Base-by-base conservation (phyloP, 192 early-diverging fungal genomes). In the Entomortierella chlamydospora region DNA sequence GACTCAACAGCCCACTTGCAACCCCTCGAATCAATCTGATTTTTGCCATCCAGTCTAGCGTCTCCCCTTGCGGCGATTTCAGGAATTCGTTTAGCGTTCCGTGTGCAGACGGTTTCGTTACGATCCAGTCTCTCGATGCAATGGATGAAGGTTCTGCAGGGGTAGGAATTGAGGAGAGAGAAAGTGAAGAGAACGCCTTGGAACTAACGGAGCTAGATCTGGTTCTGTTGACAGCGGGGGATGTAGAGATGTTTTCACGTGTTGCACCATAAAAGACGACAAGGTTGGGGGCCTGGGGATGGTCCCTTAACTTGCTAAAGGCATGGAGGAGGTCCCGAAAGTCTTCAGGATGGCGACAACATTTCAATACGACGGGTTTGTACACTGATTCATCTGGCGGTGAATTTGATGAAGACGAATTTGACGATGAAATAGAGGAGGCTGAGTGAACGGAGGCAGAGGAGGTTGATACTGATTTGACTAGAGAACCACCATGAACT, bases 1-100 rank as follows among this genome's bases (percentile, higher is more conserved):
- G 57, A 58, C 50, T 41, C 49, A 65, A 39, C 63, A 79, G 43
- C 31, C 76, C 76, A n/a, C 39, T 79, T 20, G 76, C 63, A 37
- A 79, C 76, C 39, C 76, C 76, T 70, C 76, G 76, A 53, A 79
- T 79, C 56, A 79, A 49, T 54, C 76, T 43, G 56, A 79, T 70
- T 51, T 66, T 79, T 62, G 57, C 76, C 68, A 70, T 79, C 76
- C 76, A 79, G 52, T 79, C 76, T 1, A 79, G 57, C 11, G 76
- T 62, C 31, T 66, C 68, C 33, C 76, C 76, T 20, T 79, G 76
- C 1, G 76, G 76, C 41, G 68, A 61, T 30, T 79, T 79, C 18
- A 79, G 49, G 28, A 58, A 79, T 33, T 79, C 76, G 52, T 79
- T 68, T 31, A 79, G 63, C 20, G 76, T 79, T 37, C 76, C 76